Evolutionary conservation across 2,329 filamentous ascomycete genomes (phyloP), one percentile per base, ranked within the genome.

Genomic region (Fusarium gaditjirri): DNA sequence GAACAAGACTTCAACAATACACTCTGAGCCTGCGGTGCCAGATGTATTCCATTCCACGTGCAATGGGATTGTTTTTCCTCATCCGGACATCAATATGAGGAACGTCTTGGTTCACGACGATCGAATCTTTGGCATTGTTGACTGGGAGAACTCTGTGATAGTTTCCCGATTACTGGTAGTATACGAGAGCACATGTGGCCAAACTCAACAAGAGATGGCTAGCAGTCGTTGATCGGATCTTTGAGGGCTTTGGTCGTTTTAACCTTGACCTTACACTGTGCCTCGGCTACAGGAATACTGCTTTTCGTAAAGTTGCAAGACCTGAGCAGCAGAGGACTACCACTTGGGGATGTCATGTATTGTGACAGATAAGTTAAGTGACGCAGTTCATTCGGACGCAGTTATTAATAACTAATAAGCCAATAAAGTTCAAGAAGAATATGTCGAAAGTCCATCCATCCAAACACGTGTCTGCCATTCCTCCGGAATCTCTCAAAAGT

Each of bases 21-120:
- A 27, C 59, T 67, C 1, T 41, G 25, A 8, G 3, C 16, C 16
- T 0, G 47, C 46, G 2, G 27, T 72, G 6, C 65, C 63, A 10
- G 16, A 25, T 43, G 41, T 61, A 23, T 41, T 41, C 16, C 65
- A 70, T 8, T 11, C 17, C 16, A 49, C 23, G 19, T 59, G 56
- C 6, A 63, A 75, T 29, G 17, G n/a, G 1, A 64, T 74, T 21
- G 79, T 84, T 2, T 85, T 88, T 61, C 86, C 85, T 3, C 86
- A 88, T 27, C 76, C 78, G 7, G 78, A 81, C 35, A 60, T 81
- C 0, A 78, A 75, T 29, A 73, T 72, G 53, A 35, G 76, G 0
- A 81, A 81, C 31, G 61, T 81, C 10, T 23, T 81, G 3, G 71
- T 78, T 1, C 59, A 63, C 1, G 75, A 73, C 12, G 77, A 79